Evolutionary conservation across 179 eudicot species (phyloP).

Genomic region (Dionaea muscipula): DNA sequence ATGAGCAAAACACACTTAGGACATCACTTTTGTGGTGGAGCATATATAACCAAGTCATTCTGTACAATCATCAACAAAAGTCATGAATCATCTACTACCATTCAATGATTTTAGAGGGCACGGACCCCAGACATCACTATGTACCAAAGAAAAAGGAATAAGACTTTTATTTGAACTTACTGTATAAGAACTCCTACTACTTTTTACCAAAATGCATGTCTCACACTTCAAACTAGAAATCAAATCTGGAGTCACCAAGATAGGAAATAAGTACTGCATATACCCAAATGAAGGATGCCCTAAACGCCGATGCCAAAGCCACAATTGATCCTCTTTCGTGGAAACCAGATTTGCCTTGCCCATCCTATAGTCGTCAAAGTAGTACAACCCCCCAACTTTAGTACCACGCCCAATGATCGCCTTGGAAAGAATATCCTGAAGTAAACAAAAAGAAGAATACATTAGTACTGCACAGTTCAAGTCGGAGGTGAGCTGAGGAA

Average conservation of each 20-base stretch:
- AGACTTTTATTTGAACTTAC: not conserved
- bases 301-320: not conserved
- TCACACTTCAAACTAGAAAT: not conserved
- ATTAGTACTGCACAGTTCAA: no score
- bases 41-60: constrained; percentile 1
- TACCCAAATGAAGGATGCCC: not conserved
- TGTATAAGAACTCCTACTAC: not conserved
- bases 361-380: constrained; percentile 2
- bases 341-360: no score
- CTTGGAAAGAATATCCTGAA: not conserved
- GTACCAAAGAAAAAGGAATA: constrained; percentile 1
- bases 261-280: not conserved
- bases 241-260: not conserved
- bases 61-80: constrained; percentile 7
- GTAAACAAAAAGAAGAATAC: no score
- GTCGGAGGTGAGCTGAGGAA: no score
- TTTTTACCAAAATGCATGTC: not conserved
- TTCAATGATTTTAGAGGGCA: not conserved
- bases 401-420: constrained; percentile 5
- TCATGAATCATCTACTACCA: constrained; percentile 1
- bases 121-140: constrained; percentile 6
- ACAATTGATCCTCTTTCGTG: no score
- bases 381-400: constrained; percentile 3
- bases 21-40: not conserved
- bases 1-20: not conserved